phyloP scores from a whole-genome alignment of 805 yeast genomes.

The Starmera quercuum region DNA sequence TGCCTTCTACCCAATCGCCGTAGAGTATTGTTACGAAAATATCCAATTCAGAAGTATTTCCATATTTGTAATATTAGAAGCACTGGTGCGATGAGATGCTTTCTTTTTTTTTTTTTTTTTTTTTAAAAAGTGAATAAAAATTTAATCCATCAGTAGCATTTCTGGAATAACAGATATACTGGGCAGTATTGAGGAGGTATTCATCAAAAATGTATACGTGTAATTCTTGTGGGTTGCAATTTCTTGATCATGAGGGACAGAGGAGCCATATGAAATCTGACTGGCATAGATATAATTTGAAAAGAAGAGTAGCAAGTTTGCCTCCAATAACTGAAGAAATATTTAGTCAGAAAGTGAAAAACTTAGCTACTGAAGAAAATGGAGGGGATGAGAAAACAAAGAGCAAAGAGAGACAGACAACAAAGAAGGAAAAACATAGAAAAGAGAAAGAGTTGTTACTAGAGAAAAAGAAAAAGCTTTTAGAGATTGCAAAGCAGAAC shows the following conservation, averaged over 20 bases:
- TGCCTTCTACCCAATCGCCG: no score
- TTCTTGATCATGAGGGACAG: slow-evolving; percentile 70
- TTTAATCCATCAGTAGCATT: no score
- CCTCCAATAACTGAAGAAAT: slow-evolving; percentile 64
- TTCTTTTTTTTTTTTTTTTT: no score
- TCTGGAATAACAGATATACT: no score
- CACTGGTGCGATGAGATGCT: no score
- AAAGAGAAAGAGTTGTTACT: slow-evolving; percentile 33
- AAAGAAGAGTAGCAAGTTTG: slow-evolving; percentile 83
- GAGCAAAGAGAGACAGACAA: slow-evolving; percentile 21
- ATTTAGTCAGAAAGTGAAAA: slow-evolving; percentile 61
- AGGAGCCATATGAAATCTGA: slow-evolving; percentile 93
- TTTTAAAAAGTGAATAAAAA: no score
- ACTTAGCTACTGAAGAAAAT: slow-evolving; percentile 15
- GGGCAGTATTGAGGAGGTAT: no score
- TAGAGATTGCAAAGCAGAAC: slow-evolving; percentile 32
- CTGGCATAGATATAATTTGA: slow-evolving; percentile 96
- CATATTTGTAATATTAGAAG: no score
- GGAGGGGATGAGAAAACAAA: slow-evolving; percentile 12
- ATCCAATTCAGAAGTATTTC: no score
- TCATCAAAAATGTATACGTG: slow-evolving; percentile 48
- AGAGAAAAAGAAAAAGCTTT: slow-evolving; percentile 31
- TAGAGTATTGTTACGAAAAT: no score
- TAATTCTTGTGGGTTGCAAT: slow-evolving; percentile 79
- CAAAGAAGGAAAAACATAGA: slow-evolving; percentile 35